Base-by-base conservation (phyloP, 2,329 filamentous ascomycete species). In the Huntiella decipiens region DNA sequence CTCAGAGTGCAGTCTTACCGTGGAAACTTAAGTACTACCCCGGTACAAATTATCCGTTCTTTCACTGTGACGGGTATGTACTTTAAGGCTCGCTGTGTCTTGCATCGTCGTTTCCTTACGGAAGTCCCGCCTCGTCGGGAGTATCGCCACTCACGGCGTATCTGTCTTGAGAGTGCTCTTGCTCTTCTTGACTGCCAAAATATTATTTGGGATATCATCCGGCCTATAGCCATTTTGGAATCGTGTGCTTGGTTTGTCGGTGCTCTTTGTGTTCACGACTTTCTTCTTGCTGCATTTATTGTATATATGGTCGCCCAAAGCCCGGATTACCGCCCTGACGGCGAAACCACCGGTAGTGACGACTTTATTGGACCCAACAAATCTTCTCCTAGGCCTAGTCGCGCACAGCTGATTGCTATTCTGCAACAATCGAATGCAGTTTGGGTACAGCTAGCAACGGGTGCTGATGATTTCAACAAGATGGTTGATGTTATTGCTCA, bases 251-350 rank as follows among this genome's bases (percentile, higher is more conserved):
- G 73, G 68, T 75, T 77, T 52, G 56, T 76, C 15, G 69, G 67
- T 3, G 70, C 70, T 1, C 58, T 79, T 3, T 66, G 68, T 8
- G 65, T 73, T 44, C 72, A 77, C 43, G 74, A 79, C 54, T 79
- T 73, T 43, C 59, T 79, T 44, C 63, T 79, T 2, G 73, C 74
- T 0, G 67, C 70, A 46, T 74, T 75, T 66, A 65, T 79, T 11
- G 54, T 79, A 3, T 77, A 71, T 50, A 58, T 79, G 13, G 58
- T 67, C 13, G 54, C 67, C 17, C 64, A 66, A 51, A 66, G 63
- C 53, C 60, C 63, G 15, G 56, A 56, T 35, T 66, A 65, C 49
- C 54, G 55, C 33, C 62, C 66, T 5, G 54, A 52, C 12, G 61
- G 58, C 4, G 56, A 54, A 8, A 54, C 56, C 11, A n/a, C 10